Evolutionary conservation across 129 eudicot species (phyloP).

Genomic region (Artemisia tridentata): DNA sequence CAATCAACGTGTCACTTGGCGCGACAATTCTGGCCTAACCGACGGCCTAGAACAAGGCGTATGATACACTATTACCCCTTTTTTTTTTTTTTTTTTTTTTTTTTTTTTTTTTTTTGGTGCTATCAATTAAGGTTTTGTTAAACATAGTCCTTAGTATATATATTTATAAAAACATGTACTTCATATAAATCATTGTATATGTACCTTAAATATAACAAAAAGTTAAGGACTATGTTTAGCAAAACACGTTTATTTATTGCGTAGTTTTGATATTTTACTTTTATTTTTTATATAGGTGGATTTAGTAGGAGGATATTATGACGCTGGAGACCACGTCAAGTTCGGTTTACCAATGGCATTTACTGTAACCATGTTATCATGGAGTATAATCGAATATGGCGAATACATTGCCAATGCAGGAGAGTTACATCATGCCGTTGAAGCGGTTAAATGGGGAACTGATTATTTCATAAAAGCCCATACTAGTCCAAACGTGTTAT

Average conservation of each 20-base stretch:
- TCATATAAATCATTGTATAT: no score
- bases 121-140: no score
- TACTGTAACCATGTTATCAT: slow-evolving; percentile 85
- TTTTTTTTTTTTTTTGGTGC: no score
- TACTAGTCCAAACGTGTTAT: slow-evolving; percentile 71
- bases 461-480: slow-evolving; percentile 94
- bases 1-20: slow-evolving; percentile 90
- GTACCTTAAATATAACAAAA: no score
- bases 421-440: slow-evolving; percentile 61
- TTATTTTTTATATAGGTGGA: slow-evolving; percentile 51
- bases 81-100: no score
- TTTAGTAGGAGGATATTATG: slow-evolving; percentile 93
- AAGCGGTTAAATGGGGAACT: slow-evolving; percentile 92
- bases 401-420: slow-evolving; percentile 54
- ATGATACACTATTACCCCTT: background rate
- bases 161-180: no score
- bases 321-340: slow-evolving; percentile 94
- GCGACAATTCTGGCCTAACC: slow-evolving; percentile 78
- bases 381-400: slow-evolving; percentile 70
- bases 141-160: no score
- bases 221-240: no score
- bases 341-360: slow-evolving; percentile 97
- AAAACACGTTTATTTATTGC: background rate
- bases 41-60: slow-evolving; percentile 91
- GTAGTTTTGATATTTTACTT: background rate